Percentiles rank a stretch among this genome's conserved stretches.
phyloP scores from a whole-genome alignment of 1,284 basidiomycete genomes.

The Trametes versicolor region DNA sequence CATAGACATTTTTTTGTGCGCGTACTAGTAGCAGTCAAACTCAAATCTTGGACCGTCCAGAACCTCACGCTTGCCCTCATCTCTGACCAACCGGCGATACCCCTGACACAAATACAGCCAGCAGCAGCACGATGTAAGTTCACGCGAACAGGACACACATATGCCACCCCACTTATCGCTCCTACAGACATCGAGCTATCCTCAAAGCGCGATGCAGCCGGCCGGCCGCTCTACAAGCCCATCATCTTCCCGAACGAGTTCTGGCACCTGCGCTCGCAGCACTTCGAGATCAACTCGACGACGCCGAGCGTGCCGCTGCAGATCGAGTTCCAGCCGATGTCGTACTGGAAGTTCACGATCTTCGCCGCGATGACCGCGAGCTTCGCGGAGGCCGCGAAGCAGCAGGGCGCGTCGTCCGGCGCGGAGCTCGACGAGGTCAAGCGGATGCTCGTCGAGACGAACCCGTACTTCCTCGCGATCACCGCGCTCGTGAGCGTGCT shows the following conservation, averaged over 20 bases:
- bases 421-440: constrained; percentile 94
- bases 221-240: constrained; percentile 81
- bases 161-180: background rate
- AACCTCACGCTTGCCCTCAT: constrained; percentile 92
- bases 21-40: background rate
- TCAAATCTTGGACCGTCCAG: constrained; percentile 44
- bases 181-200: constrained; percentile 67
- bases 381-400: constrained; percentile 84
- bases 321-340: constrained; percentile 87
- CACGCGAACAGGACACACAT: background rate
- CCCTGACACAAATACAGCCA: constrained; percentile 69
- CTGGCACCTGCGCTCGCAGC: constrained; percentile 87
- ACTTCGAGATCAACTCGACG: constrained; percentile 82
- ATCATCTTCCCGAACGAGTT: constrained; percentile 96
- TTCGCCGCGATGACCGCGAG: constrained; percentile 84
- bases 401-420: constrained; percentile 67
- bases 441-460: constrained; percentile 94
- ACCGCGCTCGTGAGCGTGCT: constrained; percentile 87
- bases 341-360: constrained; percentile 87
- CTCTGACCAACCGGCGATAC: constrained; percentile 70
- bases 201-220: constrained; percentile 67
- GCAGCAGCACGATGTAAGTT: constrained; percentile 71
- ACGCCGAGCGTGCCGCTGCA: constrained; percentile 80
- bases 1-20: background rate
- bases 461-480: constrained; percentile 87